Percentiles rank a stretch among this genome's conserved stretches.
Evolutionary conservation across 805 yeast species (phyloP).

Genomic region (Cyberlindnera maclurae): DNA sequence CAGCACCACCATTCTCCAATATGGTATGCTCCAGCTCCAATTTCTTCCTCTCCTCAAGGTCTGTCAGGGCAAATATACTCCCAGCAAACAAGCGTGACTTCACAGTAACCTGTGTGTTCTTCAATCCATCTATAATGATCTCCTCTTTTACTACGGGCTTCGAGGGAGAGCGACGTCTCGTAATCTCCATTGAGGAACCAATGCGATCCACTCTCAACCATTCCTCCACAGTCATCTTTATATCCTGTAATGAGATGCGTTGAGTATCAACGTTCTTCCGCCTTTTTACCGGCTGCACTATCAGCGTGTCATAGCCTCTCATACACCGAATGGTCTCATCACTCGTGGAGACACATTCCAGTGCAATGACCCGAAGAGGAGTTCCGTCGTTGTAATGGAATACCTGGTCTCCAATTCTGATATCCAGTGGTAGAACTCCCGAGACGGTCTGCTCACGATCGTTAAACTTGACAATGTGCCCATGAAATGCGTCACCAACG

Average conservation of each 20-base stretch:
- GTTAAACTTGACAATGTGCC: slow-evolving; percentile 32
- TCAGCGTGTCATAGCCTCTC: slow-evolving; percentile 52
- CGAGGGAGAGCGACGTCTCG: slow-evolving; percentile 8
- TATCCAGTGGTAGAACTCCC: slow-evolving; percentile 34
- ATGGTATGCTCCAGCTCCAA: slow-evolving; percentile 29
- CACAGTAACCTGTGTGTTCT: background rate
- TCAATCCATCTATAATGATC: slow-evolving; percentile 1
- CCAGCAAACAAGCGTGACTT: slow-evolving; percentile 10
- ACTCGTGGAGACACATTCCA: slow-evolving; percentile 24
- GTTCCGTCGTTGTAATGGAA: slow-evolving; percentile 24
- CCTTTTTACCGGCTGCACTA: slow-evolving; percentile 24
- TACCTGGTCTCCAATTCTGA: slow-evolving; percentile 51
- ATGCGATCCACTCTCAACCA: slow-evolving; percentile 31
- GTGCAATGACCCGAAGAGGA: slow-evolving; percentile 39
- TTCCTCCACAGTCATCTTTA: slow-evolving; percentile 26
- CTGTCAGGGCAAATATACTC: slow-evolving; percentile 35
- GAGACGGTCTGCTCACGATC: slow-evolving; percentile 29
- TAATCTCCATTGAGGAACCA: slow-evolving; percentile 11
- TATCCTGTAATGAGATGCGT: slow-evolving; percentile 23
- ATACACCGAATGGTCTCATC: slow-evolving; percentile 39
- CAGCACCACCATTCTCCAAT: slow-evolving; percentile 35
- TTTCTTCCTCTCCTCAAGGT: slow-evolving; percentile 25
- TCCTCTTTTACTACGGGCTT: slow-evolving; percentile 8
- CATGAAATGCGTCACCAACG: slow-evolving; percentile 20
- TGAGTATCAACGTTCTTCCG: slow-evolving; percentile 10